These are phyloP conservation scores for Eutypella sp. DNA, from an alignment of 2,329 filamentous ascomycete species.

Conservation along the genomic window DNA sequence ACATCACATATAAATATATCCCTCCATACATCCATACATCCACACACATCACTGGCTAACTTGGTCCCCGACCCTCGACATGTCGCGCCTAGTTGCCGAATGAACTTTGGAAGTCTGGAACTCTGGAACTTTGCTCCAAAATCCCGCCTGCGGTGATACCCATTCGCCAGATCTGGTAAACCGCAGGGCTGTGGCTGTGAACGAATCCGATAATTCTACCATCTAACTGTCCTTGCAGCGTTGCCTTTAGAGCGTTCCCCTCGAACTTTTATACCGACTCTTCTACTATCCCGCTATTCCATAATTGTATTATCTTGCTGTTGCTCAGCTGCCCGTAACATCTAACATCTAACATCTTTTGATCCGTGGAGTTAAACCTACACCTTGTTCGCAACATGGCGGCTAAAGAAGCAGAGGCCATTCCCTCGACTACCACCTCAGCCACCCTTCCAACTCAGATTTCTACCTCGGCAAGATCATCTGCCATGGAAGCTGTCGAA, in stretches of 20 bases:
- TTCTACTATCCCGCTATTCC: too few species aligned
- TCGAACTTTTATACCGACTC: too few species aligned
- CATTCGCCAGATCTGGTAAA: background rate
- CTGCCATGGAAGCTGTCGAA: constrained; percentile 65
- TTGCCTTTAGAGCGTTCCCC: too few species aligned
- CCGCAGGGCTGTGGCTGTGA: background rate
- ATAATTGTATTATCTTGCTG: too few species aligned
- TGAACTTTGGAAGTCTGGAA: background rate
- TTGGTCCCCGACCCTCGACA: background rate
- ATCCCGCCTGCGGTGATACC: background rate
- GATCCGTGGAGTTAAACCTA: background rate
- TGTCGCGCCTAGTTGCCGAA: background rate
- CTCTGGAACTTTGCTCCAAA: background rate
- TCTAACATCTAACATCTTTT: background rate
- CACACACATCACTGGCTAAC: background rate
- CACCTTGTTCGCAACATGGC: constrained; percentile 18
- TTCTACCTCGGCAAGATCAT: constrained; percentile 21
- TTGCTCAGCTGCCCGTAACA: too few species aligned
- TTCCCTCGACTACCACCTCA: constrained; percentile 2
- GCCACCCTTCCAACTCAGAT: constrained; percentile 14
- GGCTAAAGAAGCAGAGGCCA: constrained; percentile 16
- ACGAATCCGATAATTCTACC: background rate
- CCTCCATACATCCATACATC: background rate
- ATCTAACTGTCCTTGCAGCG: background rate
- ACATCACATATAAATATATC: too few species aligned